Evolutionary conservation across 2,329 filamentous ascomycete genomes (phyloP).

Genomic region (Colletotrichum melonis): DNA sequence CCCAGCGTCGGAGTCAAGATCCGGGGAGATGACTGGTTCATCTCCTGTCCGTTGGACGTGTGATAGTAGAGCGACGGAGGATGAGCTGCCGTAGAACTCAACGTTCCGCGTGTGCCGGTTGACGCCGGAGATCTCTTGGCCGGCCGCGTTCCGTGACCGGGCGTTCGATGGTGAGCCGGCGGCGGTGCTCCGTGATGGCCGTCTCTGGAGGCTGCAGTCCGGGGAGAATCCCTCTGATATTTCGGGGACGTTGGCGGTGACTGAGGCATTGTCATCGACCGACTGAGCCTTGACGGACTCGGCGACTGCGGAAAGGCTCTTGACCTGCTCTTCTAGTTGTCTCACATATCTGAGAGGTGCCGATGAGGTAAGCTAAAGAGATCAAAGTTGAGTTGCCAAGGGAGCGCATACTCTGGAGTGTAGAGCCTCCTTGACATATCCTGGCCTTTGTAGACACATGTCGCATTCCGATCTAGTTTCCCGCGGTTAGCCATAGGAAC

Average conservation of each 20-base stretch:
- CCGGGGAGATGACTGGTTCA: slow-evolving; percentile 33
- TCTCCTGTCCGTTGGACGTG: slow-evolving; percentile 48
- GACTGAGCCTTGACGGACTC: slow-evolving; percentile 17
- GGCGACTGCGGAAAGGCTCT: slow-evolving; percentile 33
- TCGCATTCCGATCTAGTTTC: slow-evolving; percentile 37
- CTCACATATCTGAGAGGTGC: slow-evolving; percentile 38
- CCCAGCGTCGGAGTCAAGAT: slow-evolving; percentile 40
- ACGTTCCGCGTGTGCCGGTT: slow-evolving; percentile 57
- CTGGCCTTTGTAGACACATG: slow-evolving; percentile 44
- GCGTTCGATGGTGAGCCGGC: slow-evolving; percentile 37
- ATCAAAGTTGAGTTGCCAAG: not conserved
- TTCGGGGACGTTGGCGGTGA: slow-evolving; percentile 34
- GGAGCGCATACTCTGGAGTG: slow-evolving; percentile 38
- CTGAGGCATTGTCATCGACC: slow-evolving; percentile 9
- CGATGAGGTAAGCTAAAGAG: not conserved
- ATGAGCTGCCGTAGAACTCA: slow-evolving; percentile 61
- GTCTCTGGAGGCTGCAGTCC: slow-evolving; percentile 5
- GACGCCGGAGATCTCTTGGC: slow-evolving; percentile 54
- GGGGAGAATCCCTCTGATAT: slow-evolving; percentile 10
- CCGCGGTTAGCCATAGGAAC: not conserved
- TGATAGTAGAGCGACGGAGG: slow-evolving; percentile 57
- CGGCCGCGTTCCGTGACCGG: slow-evolving; percentile 41
- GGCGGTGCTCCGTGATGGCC: slow-evolving; percentile 19
- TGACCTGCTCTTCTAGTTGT: slow-evolving; percentile 40
- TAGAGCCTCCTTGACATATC: slow-evolving; percentile 38